Evolutionary conservation across 805 yeast species (phyloP).

Genomic region (Candida coquimbonensis): DNA sequence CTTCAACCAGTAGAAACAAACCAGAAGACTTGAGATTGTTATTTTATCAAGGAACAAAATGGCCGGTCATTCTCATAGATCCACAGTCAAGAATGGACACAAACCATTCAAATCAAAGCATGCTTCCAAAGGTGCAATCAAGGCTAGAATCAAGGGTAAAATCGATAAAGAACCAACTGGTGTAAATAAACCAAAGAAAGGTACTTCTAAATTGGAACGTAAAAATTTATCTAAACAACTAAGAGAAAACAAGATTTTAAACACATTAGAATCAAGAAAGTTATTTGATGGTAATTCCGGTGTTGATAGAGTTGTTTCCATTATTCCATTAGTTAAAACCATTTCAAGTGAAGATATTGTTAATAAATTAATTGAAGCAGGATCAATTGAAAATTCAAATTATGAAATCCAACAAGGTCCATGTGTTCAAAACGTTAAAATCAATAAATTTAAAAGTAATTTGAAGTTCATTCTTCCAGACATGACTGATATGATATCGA

Average conservation of each 20-base stretch:
- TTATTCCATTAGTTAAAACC: constrained; percentile 74
- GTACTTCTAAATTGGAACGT: constrained; percentile 51
- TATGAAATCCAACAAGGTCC: constrained; percentile 32
- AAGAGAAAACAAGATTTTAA: constrained; percentile 61
- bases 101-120: constrained; percentile 91
- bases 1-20: background rate
- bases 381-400: constrained; percentile 26
- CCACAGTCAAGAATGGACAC: constrained; percentile 76
- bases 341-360: constrained; percentile 50
- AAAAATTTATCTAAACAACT: constrained; percentile 74
- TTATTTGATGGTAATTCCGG: constrained; percentile 76
- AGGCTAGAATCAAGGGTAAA: constrained; percentile 77
- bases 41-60: constrained; percentile 23
- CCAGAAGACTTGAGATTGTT: too few relatives aligned
- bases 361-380: constrained; percentile 38
- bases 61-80: constrained; percentile 81
- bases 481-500: constrained; percentile 52
- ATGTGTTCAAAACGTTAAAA: constrained; percentile 43
- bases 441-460: constrained; percentile 67
- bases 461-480: constrained; percentile 71
- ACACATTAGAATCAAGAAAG: constrained; percentile 51
- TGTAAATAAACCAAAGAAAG: constrained; percentile 24
- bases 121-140: constrained; percentile 80
- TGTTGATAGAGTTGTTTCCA: constrained; percentile 76
- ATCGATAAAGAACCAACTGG: constrained; percentile 57